Percentiles rank a stretch among this genome's conserved stretches.
These are phyloP conservation scores for Apostasia shenzhenica DNA, from an alignment of 106 monocot species.

Conservation along the genomic window DNA sequence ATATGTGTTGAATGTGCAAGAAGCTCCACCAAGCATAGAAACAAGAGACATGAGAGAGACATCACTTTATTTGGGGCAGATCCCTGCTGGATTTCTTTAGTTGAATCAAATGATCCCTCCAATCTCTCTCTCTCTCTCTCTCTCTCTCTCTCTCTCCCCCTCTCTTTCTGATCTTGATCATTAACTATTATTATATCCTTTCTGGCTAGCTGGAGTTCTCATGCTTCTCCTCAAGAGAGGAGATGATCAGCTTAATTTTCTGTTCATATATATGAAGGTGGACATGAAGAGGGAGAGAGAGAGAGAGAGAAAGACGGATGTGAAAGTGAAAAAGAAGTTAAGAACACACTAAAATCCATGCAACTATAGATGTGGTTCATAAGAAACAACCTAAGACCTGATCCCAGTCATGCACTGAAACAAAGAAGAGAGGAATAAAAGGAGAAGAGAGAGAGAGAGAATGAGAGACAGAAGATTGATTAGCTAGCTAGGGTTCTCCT, in stretches of 20 bases:
- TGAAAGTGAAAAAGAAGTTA: neutral
- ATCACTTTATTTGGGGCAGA: neutral
- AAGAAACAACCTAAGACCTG: constrained; percentile 3
- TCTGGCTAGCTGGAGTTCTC: too few species aligned
- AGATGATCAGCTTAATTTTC: too few species aligned
- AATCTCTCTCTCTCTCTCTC: neutral
- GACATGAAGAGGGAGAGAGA: neutral
- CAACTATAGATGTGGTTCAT: neutral
- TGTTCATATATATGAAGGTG: too few species aligned
- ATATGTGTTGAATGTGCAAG: too few species aligned
- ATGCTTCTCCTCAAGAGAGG: too few species aligned
- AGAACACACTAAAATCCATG: constrained; percentile 3
- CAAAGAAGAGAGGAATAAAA: neutral
- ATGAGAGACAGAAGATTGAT: neutral
- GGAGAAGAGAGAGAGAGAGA: constrained; percentile 2
- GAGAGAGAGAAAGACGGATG: neutral
- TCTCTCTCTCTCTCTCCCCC: too few species aligned
- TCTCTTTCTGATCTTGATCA: too few species aligned
- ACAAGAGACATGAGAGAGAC: neutral
- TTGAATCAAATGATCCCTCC: neutral
- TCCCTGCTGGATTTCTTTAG: neutral
- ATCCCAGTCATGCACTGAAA: constrained; percentile 2
- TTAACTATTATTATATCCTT: too few species aligned
- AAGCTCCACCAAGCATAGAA: too few species aligned
- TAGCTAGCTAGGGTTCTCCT: neutral